Evolutionary conservation across 1,139 yeast genomes (phyloP).

Genomic region (Blastobotrys niveus): DNA sequence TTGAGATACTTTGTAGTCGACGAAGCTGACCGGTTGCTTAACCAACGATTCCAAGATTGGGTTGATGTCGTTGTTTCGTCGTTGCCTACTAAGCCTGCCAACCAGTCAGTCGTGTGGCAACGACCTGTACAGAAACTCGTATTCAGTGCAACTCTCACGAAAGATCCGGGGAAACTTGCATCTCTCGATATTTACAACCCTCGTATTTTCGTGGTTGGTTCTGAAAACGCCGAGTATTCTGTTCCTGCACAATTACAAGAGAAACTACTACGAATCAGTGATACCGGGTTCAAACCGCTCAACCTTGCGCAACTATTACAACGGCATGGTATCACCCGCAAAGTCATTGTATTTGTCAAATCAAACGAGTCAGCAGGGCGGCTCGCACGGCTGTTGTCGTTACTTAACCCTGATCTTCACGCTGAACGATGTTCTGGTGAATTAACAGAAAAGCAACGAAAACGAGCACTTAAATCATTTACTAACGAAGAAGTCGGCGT

Average conservation of each 20-base stretch:
- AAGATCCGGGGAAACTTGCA: constrained; percentile 83
- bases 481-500: constrained; percentile 46
- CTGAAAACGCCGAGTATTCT: constrained; percentile 39
- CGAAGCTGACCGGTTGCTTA: constrained; percentile 89
- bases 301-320: constrained; percentile 53
- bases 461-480: constrained; percentile 48
- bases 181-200: constrained; percentile 64
- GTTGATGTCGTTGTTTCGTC: constrained; percentile 56
- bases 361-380: constrained; percentile 85
- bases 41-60: constrained; percentile 95
- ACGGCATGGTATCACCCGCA: constrained; percentile 25
- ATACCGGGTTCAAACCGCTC: constrained; percentile 59
- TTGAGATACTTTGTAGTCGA: constrained; percentile 75
- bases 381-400: constrained; percentile 53
- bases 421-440: constrained; percentile 37
- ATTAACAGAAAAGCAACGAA: constrained; percentile 32
- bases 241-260: constrained; percentile 38
- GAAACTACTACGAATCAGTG: constrained; percentile 26
- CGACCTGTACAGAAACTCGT: constrained; percentile 53
- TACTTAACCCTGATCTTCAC: constrained; percentile 37
- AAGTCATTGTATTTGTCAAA: constrained; percentile 64
- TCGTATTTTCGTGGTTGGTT: constrained; percentile 59
- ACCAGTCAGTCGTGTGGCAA: constrained; percentile 22
- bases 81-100: constrained; percentile 28
- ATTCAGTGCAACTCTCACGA: constrained; percentile 89